These are phyloP conservation scores for Aspergillus puulaauensis DNA, from an alignment of 2,329 filamentous ascomycete genomes.

Conservation along the genomic window DNA sequence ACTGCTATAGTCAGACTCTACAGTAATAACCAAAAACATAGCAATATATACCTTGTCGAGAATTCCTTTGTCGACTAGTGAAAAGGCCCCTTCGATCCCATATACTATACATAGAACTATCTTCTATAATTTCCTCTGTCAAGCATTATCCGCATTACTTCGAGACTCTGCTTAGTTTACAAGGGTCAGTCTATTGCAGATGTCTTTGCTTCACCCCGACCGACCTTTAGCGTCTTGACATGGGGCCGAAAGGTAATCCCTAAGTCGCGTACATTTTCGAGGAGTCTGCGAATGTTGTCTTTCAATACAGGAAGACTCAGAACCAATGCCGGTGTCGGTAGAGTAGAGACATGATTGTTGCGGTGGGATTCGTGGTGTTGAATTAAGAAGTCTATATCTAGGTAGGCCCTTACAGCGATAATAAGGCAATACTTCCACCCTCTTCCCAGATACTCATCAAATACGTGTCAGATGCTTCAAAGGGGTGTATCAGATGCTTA, in stretches of 20 bases:
- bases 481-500: no score
- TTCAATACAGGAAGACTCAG: conserved; percentile 40
- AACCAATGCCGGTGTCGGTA: conserved; percentile 29
- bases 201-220: neutral
- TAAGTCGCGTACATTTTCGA: conserved; percentile 40
- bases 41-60: conserved; percentile 37
- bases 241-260: conserved; percentile 44
- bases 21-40: no score
- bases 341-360: no score
- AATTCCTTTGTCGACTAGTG: conserved; percentile 41
- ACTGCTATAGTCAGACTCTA: conserved; percentile 6
- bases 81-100: conserved; percentile 42
- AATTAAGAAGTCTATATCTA: no score
- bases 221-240: conserved; percentile 48
- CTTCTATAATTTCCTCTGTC: conserved; percentile 37
- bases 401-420: no score
- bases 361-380: no score
- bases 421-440: no score
- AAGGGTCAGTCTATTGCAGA: no score
- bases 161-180: conserved; percentile 15
- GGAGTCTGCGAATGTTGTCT: conserved; percentile 38
- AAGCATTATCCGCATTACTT: conserved; percentile 44
- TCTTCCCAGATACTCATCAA: no score
- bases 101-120: conserved; percentile 43
- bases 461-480: no score